Conservation (phyloP, 2,329 filamentous ascomycete species). For the Cercospora sojina region DNA sequence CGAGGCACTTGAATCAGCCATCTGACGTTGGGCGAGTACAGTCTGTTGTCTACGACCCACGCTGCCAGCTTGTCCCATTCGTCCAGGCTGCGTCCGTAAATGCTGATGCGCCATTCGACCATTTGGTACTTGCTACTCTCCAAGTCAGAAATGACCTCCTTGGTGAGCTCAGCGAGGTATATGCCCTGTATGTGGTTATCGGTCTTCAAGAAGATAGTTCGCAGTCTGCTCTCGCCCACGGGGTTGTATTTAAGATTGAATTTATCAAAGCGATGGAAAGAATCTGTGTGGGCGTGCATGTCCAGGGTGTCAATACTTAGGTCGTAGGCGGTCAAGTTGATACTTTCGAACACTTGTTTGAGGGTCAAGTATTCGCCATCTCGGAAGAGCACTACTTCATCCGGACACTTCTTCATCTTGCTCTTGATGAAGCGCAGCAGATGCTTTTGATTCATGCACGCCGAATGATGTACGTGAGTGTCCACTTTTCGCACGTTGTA, state of each 20-base stretch:
- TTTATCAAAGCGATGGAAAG: conserved; percentile 98
- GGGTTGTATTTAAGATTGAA: conserved; percentile 99
- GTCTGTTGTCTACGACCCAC: conserved; percentile 97
- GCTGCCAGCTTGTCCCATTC: conserved; percentile 98
- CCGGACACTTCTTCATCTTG: conserved; percentile 98
- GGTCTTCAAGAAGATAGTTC: conserved; percentile 98
- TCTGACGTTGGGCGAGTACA: conserved; percentile 95
- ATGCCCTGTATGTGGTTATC: conserved; percentile 96
- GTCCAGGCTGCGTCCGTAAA: conserved; percentile 86
- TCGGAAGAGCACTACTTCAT: conserved; percentile 88
- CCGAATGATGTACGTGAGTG: conserved; percentile 97
- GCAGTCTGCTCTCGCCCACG: conserved; percentile 87
- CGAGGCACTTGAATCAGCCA: conserved; percentile 96
- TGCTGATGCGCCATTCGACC: conserved; percentile 98
- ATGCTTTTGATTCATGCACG: conserved; percentile 99
- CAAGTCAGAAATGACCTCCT: conserved; percentile 94
- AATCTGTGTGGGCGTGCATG: conserved; percentile 98
- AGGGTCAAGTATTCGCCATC: conserved; percentile 91
- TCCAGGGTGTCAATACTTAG: conserved; percentile 97
- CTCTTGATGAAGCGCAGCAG: conserved; percentile 97
- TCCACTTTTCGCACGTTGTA: conserved; percentile 99
- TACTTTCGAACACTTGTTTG: conserved; percentile 92
- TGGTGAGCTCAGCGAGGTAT: conserved; percentile 95
- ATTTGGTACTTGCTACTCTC: conserved; percentile 99
- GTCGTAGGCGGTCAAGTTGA: conserved; percentile 96